These are phyloP conservation scores for Mortierella claussenii DNA, from an alignment of 192 early-diverging fungal genomes.

Conservation along the genomic window DNA sequence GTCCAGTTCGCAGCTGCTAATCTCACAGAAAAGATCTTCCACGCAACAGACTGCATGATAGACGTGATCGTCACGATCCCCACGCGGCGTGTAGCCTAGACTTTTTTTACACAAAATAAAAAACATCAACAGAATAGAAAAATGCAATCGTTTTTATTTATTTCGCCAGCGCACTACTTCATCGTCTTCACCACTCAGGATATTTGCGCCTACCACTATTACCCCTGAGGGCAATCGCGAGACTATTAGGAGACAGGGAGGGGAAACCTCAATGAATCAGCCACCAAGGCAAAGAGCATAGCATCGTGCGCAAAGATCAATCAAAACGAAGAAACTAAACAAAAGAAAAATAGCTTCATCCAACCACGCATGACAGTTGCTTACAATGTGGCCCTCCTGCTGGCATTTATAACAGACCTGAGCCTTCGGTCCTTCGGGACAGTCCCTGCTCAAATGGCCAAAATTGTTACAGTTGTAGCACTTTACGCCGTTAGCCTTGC, in stretches of 20 bases:
- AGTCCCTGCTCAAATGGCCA: conserved; percentile 50
- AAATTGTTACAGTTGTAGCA: conserved; percentile 66
- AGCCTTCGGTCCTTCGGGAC: conserved; percentile 29
- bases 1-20: conserved; percentile 80
- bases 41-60: too few species aligned
- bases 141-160: too few species aligned
- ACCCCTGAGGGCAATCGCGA: conserved; percentile 50
- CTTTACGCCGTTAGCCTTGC: conserved; percentile 62
- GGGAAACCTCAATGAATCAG: too few species aligned
- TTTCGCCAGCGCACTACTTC: too few species aligned
- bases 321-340: background rate
- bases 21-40: conserved; percentile 74
- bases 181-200: too few species aligned
- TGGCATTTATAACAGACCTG: conserved; percentile 66
- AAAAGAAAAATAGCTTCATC: background rate
- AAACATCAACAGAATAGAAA: too few species aligned
- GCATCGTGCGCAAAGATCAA: background rate
- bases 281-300: too few species aligned
- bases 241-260: conserved; percentile 43
- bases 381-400: conserved; percentile 64
- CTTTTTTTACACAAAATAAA: too few species aligned
- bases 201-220: too few species aligned
- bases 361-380: conserved; percentile 1
- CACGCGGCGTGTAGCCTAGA: too few species aligned
- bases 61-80: too few species aligned